Evolutionary conservation across 495 filamentous ascomycete genomes (phyloP).

Genomic region (Lasiosphaeriaceae sp.): DNA sequence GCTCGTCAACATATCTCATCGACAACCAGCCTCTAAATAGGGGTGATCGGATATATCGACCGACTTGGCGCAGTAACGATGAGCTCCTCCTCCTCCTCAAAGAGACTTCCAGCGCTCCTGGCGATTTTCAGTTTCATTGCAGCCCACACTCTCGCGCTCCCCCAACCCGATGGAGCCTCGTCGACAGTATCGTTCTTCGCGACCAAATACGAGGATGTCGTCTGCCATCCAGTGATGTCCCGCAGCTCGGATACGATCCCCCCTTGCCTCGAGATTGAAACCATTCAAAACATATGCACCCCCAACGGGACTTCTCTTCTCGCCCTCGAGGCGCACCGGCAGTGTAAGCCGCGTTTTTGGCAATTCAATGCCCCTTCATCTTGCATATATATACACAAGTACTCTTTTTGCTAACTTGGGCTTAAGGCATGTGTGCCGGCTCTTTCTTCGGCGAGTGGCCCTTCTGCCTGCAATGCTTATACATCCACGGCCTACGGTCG

Average conservation of each 20-base stretch:
- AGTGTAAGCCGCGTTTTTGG: conserved; percentile 17
- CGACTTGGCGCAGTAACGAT: neutral
- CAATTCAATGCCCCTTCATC: neutral
- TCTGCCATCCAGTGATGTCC: conserved; percentile 26
- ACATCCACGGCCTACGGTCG: conserved; percentile 31
- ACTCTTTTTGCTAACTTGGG: neutral
- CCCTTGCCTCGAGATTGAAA: conserved; percentile 27
- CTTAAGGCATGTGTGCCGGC: conserved; percentile 34
- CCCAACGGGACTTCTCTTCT: conserved; percentile 26
- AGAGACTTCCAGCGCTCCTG: neutral
- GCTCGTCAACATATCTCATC: neutral
- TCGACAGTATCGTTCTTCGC: neutral
- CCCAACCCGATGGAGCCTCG: neutral
- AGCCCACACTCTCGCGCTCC: neutral
- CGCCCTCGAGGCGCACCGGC: conserved; percentile 31
- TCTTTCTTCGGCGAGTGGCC: conserved; percentile 37
- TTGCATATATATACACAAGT: neutral
- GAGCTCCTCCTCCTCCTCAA: neutral
- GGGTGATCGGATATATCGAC: too few species aligned
- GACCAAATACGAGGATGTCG: conserved; percentile 23
- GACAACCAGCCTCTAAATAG: neutral
- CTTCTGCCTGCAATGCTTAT: conserved; percentile 34
- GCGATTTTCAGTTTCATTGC: neutral
- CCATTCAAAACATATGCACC: conserved; percentile 25
- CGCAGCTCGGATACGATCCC: conserved; percentile 25